Evolutionary conservation across 176 grass and related monocot genomes (phyloP), one percentile per base, ranked within the genome.

Genomic region (Pontederia paniculata): DNA sequence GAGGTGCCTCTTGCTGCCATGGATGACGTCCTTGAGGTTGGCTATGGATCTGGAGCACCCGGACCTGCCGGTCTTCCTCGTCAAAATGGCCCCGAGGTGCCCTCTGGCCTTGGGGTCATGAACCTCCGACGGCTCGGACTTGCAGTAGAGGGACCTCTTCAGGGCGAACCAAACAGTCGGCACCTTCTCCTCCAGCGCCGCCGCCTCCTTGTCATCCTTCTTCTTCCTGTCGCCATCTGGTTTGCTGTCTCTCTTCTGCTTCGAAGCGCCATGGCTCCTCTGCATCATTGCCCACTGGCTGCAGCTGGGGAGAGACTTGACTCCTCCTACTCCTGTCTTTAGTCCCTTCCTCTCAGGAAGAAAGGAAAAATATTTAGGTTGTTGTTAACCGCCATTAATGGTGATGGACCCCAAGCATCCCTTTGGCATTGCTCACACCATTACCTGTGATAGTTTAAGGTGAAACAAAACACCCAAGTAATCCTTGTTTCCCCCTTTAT

Each of bases 1-100:
- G 10, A 84, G 81, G 59, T 96, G 90, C 21, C 82, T 84, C 68
- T 96, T 96, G 90, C 85, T 96, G 15, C 90, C 90, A 76, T 96
- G 90, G 71, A 89, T 96, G 9, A 96, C 90, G 52, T 96, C 85
- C 10, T 81, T 76, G 3, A 83, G 78, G 76, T 89, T 89, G 37
- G 81, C 85, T 7, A 85, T 89, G 5, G 90, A 96, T 37, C 85
- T 81, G 4, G 90, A 96, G 67, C 90, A 96, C 0, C 85, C 90
- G 4, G 90, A 96, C 41, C 90, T 72, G 20, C 72, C 62, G 14
- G 70, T 57, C 25, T 67, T 79, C 78, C 85, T 96, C 42, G 86
- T 96, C 10, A 77, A 45, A 9, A 89, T 80, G 18, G 73, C 58
- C 14, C 76, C 68, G 13, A 88, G 69, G 57, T 74, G 64, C 0